phyloP scores from a whole-genome alignment of 2,329 filamentous ascomycete species.

The Reticulascus tulasneorum region DNA sequence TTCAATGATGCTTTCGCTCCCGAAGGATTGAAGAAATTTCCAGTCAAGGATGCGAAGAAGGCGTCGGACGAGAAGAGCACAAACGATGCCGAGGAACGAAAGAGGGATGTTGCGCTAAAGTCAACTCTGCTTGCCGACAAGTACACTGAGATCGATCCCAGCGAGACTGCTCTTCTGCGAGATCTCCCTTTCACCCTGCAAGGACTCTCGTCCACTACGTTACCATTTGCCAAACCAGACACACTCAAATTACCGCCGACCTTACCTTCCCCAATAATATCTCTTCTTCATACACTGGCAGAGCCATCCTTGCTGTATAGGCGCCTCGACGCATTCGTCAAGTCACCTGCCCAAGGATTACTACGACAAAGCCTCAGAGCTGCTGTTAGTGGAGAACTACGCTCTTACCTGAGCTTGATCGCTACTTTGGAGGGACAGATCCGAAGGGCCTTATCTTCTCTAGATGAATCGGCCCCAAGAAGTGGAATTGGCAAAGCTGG shows the following conservation, averaged over 20 bases:
- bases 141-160: constrained; percentile 53
- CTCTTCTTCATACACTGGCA: constrained; percentile 81
- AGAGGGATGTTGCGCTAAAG: constrained; percentile 52
- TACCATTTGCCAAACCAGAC: constrained; percentile 68
- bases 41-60: constrained; percentile 34
- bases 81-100: constrained; percentile 23
- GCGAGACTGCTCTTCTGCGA: constrained; percentile 64
- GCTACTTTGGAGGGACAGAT: constrained; percentile 93
- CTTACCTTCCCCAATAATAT: constrained; percentile 79
- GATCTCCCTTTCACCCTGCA: constrained; percentile 92
- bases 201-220: constrained; percentile 80
- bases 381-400: constrained; percentile 78
- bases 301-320: constrained; percentile 93
- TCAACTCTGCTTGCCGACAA: constrained; percentile 55
- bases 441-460: constrained; percentile 68
- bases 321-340: constrained; percentile 74
- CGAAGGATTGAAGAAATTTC: constrained; percentile 43
- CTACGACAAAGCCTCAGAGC: constrained; percentile 88
- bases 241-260: constrained; percentile 72
- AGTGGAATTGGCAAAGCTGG: constrained; percentile 77
- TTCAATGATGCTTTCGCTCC: constrained; percentile 53
- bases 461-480: constrained; percentile 65
- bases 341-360: constrained; percentile 76
- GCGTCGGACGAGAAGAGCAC: constrained; percentile 23
- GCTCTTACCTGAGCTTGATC: constrained; percentile 85